Evolutionary conservation across 1,284 basidiomycete genomes (phyloP).

Genomic region (Waitea zeae): DNA sequence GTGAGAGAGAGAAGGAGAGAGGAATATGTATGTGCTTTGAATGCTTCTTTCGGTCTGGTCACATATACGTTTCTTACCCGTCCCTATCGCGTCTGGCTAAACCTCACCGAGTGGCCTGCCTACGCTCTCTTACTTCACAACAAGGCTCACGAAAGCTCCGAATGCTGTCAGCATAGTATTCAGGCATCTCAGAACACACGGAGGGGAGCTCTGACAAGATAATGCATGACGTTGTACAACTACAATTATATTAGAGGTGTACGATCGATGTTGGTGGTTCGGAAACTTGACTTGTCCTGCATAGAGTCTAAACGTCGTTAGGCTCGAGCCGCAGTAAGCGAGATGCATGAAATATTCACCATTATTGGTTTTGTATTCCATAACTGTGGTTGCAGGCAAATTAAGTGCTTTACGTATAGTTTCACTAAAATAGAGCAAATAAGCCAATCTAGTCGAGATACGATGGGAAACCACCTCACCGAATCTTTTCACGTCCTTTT

Average conservation of each 20-base stretch:
- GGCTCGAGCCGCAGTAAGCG: not conserved
- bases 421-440: constrained; percentile 26
- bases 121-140: too few species aligned
- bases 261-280: constrained; percentile 45
- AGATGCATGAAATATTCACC: constrained; percentile 22
- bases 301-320: constrained; percentile 40
- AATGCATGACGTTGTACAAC: too few species aligned
- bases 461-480: constrained; percentile 24
- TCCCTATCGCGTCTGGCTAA: too few species aligned
- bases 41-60: too few species aligned
- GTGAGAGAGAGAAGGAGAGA: too few species aligned
- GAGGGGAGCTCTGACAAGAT: too few species aligned
- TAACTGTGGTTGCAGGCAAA: constrained; percentile 48
- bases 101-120: too few species aligned
- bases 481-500: constrained; percentile 53
- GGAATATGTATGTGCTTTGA: too few species aligned
- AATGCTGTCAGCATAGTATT: too few species aligned
- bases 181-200: too few species aligned
- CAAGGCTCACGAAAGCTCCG: too few species aligned
- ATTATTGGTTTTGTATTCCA: constrained; percentile 80
- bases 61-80: too few species aligned
- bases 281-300: constrained; percentile 70
- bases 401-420: constrained; percentile 49
- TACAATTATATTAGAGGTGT: constrained; percentile 22
- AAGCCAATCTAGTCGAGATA: not conserved